phyloP scores from a whole-genome alignment of 2,329 filamentous ascomycete species.

The Aspergillus sclerotialis region DNA sequence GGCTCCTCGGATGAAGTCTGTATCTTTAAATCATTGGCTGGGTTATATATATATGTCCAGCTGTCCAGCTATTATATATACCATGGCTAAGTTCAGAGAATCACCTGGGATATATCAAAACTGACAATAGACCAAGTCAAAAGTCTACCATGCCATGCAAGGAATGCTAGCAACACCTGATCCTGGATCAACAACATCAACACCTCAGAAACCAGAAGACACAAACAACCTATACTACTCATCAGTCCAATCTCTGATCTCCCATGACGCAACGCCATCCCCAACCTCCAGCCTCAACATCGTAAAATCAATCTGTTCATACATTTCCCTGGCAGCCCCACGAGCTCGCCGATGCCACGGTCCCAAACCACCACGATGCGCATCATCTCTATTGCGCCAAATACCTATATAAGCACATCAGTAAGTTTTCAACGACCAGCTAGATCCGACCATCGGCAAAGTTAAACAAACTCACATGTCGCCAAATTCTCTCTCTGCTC shows the following conservation, averaged over 20 bases:
- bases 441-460: neutral
- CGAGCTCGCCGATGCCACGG: constrained; percentile 52
- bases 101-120: too few species aligned
- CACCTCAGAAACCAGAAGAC: too few species aligned
- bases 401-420: constrained; percentile 48
- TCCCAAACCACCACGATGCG: constrained; percentile 53
- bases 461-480: constrained; percentile 52
- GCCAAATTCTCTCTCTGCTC: constrained; percentile 68
- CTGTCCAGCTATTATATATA: too few species aligned
- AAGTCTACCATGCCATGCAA: neutral
- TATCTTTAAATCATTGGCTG: too few species aligned
- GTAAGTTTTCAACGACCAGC: neutral
- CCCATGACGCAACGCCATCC: constrained; percentile 59
- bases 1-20: too few species aligned
- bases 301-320: constrained; percentile 62
- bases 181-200: too few species aligned
- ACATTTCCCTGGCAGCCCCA: constrained; percentile 41
- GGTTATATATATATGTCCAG: too few species aligned
- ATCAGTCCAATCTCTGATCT: constrained; percentile 52
- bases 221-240: constrained; percentile 2
- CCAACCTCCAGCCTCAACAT: constrained; percentile 58
- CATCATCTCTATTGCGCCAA: constrained; percentile 53
- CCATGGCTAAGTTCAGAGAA: too few species aligned
- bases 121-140: too few species aligned
- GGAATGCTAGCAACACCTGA: neutral